These are phyloP conservation scores for Maudiozyma humilis DNA, from an alignment of 1,139 yeast species.

Conservation along the genomic window DNA sequence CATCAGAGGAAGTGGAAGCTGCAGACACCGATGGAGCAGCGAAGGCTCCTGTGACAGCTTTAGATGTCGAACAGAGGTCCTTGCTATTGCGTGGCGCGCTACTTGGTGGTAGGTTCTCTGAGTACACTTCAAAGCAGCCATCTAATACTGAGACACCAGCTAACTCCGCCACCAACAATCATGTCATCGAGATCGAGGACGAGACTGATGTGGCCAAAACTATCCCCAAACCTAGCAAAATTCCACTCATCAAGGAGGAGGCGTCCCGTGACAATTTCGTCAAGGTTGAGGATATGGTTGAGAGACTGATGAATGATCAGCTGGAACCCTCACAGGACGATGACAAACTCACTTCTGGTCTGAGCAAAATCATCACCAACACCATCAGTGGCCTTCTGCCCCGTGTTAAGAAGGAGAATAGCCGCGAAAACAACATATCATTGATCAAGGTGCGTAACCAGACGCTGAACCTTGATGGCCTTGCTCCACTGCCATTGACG, in stretches of 20 bases:
- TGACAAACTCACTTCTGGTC: slow-evolving; percentile 23
- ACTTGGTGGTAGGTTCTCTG: neutral
- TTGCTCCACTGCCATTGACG: slow-evolving; percentile 18
- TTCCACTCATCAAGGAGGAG: neutral
- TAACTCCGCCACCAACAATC: no score
- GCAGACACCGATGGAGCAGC: neutral
- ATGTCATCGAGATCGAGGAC: no score
- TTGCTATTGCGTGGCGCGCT: neutral
- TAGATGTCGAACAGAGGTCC: neutral
- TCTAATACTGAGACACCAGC: neutral
- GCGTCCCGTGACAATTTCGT: slow-evolving; percentile 1
- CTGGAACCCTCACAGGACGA: slow-evolving; percentile 16
- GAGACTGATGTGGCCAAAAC: no score
- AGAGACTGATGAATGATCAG: slow-evolving; percentile 17
- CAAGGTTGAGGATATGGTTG: slow-evolving; percentile 16
- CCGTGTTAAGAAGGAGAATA: slow-evolving; percentile 10
- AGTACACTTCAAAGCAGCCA: neutral
- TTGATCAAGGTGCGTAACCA: slow-evolving; percentile 8
- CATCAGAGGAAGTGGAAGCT: neutral
- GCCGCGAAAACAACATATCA: neutral
- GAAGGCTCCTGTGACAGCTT: neutral
- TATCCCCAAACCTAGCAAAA: neutral
- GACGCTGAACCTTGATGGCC: slow-evolving; percentile 25
- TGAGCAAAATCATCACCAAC: slow-evolving; percentile 26
- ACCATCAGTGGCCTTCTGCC: slow-evolving; percentile 28